Base-by-base conservation (phyloP, 345 rosid species). In the Isatis tinctoria region DNA sequence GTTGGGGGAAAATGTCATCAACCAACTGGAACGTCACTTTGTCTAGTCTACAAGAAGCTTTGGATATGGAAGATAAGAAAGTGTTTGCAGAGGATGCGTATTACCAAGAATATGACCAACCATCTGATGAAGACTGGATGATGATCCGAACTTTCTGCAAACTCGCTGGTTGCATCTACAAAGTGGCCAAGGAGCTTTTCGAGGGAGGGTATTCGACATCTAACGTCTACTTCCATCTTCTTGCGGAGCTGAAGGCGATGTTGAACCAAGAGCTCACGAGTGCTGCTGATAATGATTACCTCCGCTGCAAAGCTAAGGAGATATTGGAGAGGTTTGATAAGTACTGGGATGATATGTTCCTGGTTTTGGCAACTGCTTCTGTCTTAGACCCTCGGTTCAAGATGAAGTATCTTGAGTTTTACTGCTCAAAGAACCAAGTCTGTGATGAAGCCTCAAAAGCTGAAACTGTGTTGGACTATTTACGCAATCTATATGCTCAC, bases 381-480 rank as follows among this genome's bases (percentile, higher is more conserved):
- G 85, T 86, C 7, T 81, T 92, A 78, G 98, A 92, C 73, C 98
- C 98, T 5, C 87, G 88, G 67, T 87, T 88, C n/a, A n/a, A n/a
- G n/a, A n/a, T 76, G n/a, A n/a, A n/a, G n/a, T n/a, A n/a, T n/a
- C n/a, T n/a, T n/a, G n/a, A n/a, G n/a, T n/a, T n/a, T n/a, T 88
- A 86, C 77, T 90, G 88, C 80, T 60, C 87, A 5, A 88, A 70
- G 81, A 77, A 87, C 8, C 80, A 75, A 47, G 93, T 81, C 5
- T 85, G 82, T 45, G 88, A 86, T 74, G 87, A 87, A 41, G 87
- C 74, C 32, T 76, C 59, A 24, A 86, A 86, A 85, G 77, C 85
- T 70, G 82, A 87, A 78, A 69, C 70, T 43, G 87, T 88, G 62
- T 81, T 88, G 82, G 90, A 87, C 28, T 83, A 86, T 30, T 66